Percentiles rank a stretch among this genome's conserved stretches.
Evolutionary conservation across 139 green algal species (phyloP).

Genomic region (Prasinococcaceae sp.): DNA sequence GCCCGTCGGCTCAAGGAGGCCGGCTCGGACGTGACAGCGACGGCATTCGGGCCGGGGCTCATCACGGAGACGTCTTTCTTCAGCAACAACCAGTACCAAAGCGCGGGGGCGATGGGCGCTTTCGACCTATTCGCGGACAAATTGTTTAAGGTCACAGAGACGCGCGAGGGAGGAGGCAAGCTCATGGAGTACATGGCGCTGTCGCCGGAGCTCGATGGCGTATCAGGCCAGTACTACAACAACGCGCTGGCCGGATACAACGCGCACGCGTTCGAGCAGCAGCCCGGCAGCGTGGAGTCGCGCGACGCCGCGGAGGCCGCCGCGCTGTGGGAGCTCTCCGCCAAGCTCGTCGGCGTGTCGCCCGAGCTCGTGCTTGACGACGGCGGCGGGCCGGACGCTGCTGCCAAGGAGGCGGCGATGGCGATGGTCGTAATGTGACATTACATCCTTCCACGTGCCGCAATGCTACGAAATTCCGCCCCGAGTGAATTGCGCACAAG

Average conservation of each 20-base stretch:
- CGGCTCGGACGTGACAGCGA: slow-evolving; percentile 6
- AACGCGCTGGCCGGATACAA: neutral
- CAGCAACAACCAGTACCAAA: slow-evolving; percentile 12
- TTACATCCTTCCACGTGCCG: too few species aligned
- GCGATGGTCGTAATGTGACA: too few species aligned
- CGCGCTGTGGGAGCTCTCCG: slow-evolving; percentile 2
- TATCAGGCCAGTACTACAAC: slow-evolving; percentile 1
- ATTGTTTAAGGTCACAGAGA: slow-evolving; percentile 13
- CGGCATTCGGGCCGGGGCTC: slow-evolving; percentile 17
- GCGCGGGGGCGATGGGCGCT: slow-evolving; percentile 3
- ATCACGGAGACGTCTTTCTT: slow-evolving; percentile 18
- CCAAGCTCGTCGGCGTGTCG: slow-evolving; percentile 3
- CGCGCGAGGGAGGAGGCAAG: slow-evolving; percentile 13
- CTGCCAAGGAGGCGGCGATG: too few species aligned
- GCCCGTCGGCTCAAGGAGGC: slow-evolving; percentile 1
- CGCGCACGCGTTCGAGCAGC: neutral
- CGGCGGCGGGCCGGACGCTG: too few species aligned
- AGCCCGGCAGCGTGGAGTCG: neutral
- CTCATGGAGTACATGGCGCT: slow-evolving; percentile 2
- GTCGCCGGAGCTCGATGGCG: neutral
- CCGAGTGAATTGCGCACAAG: too few species aligned
- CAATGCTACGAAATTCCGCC: too few species aligned
- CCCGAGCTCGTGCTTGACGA: neutral
- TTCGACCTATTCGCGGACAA: slow-evolving; percentile 14
- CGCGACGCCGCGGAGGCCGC: neutral